These are phyloP conservation scores for Pichia inconspicua DNA, from an alignment of 1,139 yeast species.

Conservation along the genomic window DNA sequence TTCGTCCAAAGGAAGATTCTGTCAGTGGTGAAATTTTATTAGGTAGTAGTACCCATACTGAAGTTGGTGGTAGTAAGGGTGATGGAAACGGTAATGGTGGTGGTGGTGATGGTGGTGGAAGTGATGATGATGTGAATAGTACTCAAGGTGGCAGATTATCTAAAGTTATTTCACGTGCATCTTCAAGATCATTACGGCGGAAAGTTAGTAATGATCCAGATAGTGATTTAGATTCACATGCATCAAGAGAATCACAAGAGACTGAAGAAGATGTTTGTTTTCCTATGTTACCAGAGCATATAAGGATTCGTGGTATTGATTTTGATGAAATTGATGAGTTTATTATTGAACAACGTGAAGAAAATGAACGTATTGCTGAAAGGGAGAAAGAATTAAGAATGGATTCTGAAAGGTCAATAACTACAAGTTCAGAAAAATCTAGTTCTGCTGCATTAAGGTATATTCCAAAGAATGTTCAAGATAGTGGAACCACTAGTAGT, in stretches of 20 bases:
- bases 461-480: conserved; percentile 34
- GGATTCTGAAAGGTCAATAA: conserved; percentile 13
- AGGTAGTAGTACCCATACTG: conserved; percentile 3
- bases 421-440: conserved; percentile 24
- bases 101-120: neutral
- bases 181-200: conserved; percentile 21
- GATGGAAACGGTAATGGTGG: conserved; percentile 3
- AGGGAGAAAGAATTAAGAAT: conserved; percentile 26
- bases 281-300: conserved; percentile 76
- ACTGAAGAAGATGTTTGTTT: conserved; percentile 98
- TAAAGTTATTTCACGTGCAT: conserved; percentile 19
- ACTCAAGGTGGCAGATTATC: conserved; percentile 11
- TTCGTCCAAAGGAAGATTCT: conserved; percentile 26
- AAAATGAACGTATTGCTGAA: conserved; percentile 23
- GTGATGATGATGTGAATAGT: neutral
- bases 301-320: conserved; percentile 65
- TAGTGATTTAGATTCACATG: conserved; percentile 63
- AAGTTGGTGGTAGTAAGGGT: neutral
- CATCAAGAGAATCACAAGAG: conserved; percentile 67
- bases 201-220: conserved; percentile 32
- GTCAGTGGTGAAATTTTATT: conserved; percentile 22
- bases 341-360: conserved; percentile 41
- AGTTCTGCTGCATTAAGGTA: conserved; percentile 55
- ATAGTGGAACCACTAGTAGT: conserved; percentile 3
- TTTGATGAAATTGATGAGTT: conserved; percentile 75